Conservation (phyloP, 2,329 filamentous ascomycete species). For the Remersonia thermophila region DNA sequence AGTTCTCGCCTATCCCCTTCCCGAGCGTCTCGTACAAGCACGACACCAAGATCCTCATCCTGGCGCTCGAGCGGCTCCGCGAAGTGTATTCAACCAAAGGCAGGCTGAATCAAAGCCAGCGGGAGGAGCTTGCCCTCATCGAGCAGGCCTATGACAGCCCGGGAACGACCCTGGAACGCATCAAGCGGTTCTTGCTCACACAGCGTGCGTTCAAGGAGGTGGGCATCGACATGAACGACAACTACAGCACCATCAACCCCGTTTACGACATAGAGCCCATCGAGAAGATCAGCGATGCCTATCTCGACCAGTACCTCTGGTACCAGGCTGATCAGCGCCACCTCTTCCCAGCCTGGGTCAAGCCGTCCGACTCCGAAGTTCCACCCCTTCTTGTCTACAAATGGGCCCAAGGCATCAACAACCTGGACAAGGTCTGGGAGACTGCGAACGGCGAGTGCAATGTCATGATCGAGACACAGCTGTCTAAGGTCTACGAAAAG, state of each 20-base stretch:
- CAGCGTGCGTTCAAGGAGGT: conserved; percentile 99
- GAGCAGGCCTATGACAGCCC: conserved; percentile 98
- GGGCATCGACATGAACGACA: conserved; percentile 99
- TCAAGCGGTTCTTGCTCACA: conserved; percentile 94
- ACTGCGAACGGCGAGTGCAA: conserved; percentile 91
- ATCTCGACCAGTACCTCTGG: conserved; percentile 97
- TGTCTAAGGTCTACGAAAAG: conserved; percentile 99
- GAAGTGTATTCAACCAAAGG: conserved; percentile 98
- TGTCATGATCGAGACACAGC: conserved; percentile 93
- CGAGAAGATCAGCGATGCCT: conserved; percentile 98
- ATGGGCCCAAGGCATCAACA: conserved; percentile 99
- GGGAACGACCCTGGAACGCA: conserved; percentile 85
- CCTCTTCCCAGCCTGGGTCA: conserved; percentile 97
- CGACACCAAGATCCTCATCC: conserved; percentile 95
- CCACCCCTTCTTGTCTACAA: conserved; percentile 92
- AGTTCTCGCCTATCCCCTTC: conserved; percentile 97
- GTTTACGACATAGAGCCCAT: conserved; percentile 99
- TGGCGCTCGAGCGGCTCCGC: conserved; percentile 81
- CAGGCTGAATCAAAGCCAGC: conserved; percentile 89
- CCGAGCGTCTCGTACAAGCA: conserved; percentile 99
- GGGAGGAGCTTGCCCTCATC: conserved; percentile 90
- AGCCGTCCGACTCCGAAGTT: conserved; percentile 95
- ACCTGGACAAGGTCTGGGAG: conserved; percentile 90
- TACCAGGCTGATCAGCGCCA: conserved; percentile 97
- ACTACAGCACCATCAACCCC: conserved; percentile 97